Base-by-base conservation (phyloP, 2,329 filamentous ascomycete species). In the Talaromyces sp. region DNA sequence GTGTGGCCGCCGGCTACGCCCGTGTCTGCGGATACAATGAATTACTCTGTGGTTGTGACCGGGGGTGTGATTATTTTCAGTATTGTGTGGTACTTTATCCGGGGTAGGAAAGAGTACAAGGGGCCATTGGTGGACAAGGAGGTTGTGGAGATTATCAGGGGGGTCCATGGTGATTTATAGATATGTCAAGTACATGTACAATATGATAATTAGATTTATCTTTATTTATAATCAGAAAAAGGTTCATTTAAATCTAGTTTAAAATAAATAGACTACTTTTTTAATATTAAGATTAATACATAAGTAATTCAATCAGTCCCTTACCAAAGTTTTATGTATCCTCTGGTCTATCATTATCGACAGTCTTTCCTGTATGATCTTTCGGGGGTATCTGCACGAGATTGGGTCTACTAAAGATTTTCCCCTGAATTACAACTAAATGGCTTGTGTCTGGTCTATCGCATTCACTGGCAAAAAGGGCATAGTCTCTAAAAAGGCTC, bases 11-110 rank as follows among this genome's bases (percentile, higher is more conserved):
- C 71, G 12, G 67, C 66, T 0, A 72, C 68, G 9, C 64, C 68
- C 4, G 76, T 78, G 28, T 67, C 67, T 9, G 63, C 66, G 8
- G 64, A 68, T 57, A 74, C 73, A 5, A 81, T 83, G 78, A 83
- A 83, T 63, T 83, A 79, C 79, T 76, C 75, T 42, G 71, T 77
- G 50, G 68, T 72, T 0, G 80, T 83, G 67, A 82, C 79, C 60
- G 73, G 75, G n/a, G 73, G 72, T 5, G 71, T 81, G 23, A 69
- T 82, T 16, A 65, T 74, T 6, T 76, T 81, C 34, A 77, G 79
- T 2, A 70, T 78, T 3, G 59, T 73, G 0, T 82, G 78, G 63
- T 83, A 81, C 62, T 65, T 70, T n/a, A 14, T 76, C 4, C 66
- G 70, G 50, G 81, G 78, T 2, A 70, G 73, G 31, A 71, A 78